Conservation (phyloP, 805 yeast genomes). For the Zygoascus ofunaensis region DNA sequence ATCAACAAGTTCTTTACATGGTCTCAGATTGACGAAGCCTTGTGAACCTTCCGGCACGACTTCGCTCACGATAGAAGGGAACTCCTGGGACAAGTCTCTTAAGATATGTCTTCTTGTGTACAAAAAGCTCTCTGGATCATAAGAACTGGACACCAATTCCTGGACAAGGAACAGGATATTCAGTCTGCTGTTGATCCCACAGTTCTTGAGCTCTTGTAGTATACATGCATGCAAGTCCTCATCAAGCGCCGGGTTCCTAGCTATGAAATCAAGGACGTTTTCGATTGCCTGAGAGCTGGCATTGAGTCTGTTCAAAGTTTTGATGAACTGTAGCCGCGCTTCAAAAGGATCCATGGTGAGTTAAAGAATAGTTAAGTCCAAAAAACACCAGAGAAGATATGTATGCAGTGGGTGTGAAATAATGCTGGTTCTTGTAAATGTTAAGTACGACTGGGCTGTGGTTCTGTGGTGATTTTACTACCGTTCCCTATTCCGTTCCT, state of each 20-base stretch:
- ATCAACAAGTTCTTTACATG: slow-evolving; percentile 11
- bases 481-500: no score
- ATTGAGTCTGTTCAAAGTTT: slow-evolving; percentile 51
- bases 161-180: slow-evolving; percentile 66
- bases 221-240: slow-evolving; percentile 65
- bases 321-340: slow-evolving; percentile 66
- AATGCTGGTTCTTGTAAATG: no score
- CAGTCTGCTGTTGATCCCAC: slow-evolving; percentile 46
- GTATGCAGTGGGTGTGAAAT: no score
- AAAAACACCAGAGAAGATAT: no score
- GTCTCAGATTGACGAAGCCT: slow-evolving; percentile 14
- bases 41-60: slow-evolving; percentile 13
- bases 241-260: slow-evolving; percentile 40
- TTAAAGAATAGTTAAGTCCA: no score
- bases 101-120: slow-evolving; percentile 16
- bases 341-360: slow-evolving; percentile 82
- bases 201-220: slow-evolving; percentile 44
- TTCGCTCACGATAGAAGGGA: slow-evolving; percentile 18
- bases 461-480: no score
- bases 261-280: slow-evolving; percentile 20
- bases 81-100: neutral
- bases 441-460: no score
- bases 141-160: neutral
- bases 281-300: slow-evolving; percentile 40
- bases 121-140: neutral